These are phyloP conservation scores for Debaryomyces psychrophilus DNA, from an alignment of 1,139 yeast genomes.

Conservation along the genomic window DNA sequence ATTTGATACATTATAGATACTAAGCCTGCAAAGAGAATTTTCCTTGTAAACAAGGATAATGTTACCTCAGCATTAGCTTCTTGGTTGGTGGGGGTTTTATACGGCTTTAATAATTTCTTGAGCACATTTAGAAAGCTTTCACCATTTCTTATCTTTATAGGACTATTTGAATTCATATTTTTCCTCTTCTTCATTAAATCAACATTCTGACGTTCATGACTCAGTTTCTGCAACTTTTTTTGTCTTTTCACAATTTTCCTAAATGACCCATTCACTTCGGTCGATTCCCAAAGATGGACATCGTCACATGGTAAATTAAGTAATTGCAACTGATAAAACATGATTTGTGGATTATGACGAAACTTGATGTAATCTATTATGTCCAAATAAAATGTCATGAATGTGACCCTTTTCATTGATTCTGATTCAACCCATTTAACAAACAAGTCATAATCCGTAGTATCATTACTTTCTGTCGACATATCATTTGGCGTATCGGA, in stretches of 20 bases:
- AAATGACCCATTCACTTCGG: slow-evolving; percentile 44
- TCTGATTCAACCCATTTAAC: slow-evolving; percentile 75
- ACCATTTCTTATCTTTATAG: slow-evolving; percentile 23
- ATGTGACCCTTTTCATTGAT: slow-evolving; percentile 74
- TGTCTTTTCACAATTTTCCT: slow-evolving; percentile 43
- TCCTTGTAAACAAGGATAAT: slow-evolving; percentile 55
- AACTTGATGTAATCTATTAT: slow-evolving; percentile 78
- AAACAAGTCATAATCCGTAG: slow-evolving; percentile 35
- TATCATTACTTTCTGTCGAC: slow-evolving; percentile 20
- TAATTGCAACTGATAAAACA: slow-evolving; percentile 73
- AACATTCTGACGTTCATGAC: slow-evolving; percentile 12
- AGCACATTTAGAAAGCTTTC: slow-evolving; percentile 40
- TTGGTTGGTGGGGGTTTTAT: slow-evolving; percentile 13
- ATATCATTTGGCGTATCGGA: slow-evolving; percentile 31
- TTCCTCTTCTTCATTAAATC: slow-evolving; percentile 2
- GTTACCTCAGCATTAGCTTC: slow-evolving; percentile 20
- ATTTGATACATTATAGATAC: slow-evolving; percentile 70
- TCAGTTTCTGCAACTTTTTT: slow-evolving; percentile 28
- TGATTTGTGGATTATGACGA: slow-evolving; percentile 70
- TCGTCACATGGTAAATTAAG: slow-evolving; percentile 77
- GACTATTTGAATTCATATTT: slow-evolving; percentile 7
- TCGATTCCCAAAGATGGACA: slow-evolving; percentile 65
- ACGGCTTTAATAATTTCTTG: slow-evolving; percentile 35
- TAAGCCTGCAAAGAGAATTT: slow-evolving; percentile 69
- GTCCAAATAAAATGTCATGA: slow-evolving; percentile 80